Evolutionary conservation across 2,329 filamentous ascomycete species (phyloP).

Genomic region (Fusarium redolens): DNA sequence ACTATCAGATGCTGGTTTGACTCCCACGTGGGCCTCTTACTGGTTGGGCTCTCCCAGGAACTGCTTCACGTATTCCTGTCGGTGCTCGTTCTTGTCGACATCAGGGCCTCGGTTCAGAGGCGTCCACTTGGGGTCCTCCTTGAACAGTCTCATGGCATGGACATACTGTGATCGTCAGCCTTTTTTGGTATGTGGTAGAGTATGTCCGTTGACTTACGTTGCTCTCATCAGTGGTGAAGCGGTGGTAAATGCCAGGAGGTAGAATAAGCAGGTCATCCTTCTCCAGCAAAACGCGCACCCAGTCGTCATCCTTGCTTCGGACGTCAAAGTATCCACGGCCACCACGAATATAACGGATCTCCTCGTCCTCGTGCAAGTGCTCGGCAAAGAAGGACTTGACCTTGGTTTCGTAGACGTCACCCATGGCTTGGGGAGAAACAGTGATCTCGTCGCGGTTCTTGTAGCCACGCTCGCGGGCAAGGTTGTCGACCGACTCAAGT

Average conservation of each 20-base stretch:
- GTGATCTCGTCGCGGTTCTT: conserved; percentile 95
- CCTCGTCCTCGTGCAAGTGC: conserved; percentile 97
- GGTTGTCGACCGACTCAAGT: conserved; percentile 74
- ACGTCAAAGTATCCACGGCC: conserved; percentile 96
- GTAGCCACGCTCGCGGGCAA: conserved; percentile 83
- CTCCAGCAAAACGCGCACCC: conserved; percentile 86
- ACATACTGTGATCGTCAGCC: conserved; percentile 73
- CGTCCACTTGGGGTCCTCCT: conserved; percentile 99
- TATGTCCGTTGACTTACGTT: conserved; percentile 72
- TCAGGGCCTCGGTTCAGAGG: conserved; percentile 84
- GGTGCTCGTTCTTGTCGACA: conserved; percentile 81
- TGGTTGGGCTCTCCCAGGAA: conserved; percentile 50
- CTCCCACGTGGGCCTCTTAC: conserved; percentile 41
- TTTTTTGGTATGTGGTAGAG: not conserved
- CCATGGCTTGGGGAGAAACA: conserved; percentile 88
- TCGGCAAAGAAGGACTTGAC: conserved; percentile 94
- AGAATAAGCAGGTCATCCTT: conserved; percentile 93
- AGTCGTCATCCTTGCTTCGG: conserved; percentile 81
- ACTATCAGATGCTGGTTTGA: conserved; percentile 11
- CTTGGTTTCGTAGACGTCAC: conserved; percentile 89
- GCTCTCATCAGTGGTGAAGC: conserved; percentile 91
- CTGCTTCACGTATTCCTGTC: conserved; percentile 78
- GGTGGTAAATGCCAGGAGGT: conserved; percentile 95
- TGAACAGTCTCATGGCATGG: conserved; percentile 95
- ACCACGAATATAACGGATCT: conserved; percentile 93